Evolutionary conservation across 2,329 filamentous ascomycete genomes (phyloP).

Genomic region (Colletotrichum kahawae): DNA sequence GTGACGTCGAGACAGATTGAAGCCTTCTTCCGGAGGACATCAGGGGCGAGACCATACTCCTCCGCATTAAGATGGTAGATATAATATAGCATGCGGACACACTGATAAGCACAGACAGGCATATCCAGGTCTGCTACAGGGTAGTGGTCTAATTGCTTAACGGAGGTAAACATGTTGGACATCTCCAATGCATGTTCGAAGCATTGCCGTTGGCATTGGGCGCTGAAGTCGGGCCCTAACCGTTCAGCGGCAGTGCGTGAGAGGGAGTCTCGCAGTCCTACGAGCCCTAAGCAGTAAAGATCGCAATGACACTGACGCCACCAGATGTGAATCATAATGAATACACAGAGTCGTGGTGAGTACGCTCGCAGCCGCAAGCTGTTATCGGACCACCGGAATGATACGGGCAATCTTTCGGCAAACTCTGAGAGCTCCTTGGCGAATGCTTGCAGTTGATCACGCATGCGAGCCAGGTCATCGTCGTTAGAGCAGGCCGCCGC

Average conservation of each 20-base stretch:
- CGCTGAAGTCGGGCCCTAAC: constrained; percentile 54
- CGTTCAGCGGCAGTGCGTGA: constrained; percentile 47
- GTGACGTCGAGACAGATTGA: constrained; percentile 56
- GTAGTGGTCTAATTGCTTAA: constrained; percentile 55
- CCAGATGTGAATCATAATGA: constrained; percentile 65
- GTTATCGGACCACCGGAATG: constrained; percentile 62
- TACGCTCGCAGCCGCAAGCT: constrained; percentile 61
- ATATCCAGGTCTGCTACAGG: constrained; percentile 61
- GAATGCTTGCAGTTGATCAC: constrained; percentile 47
- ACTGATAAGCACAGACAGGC: constrained; percentile 61
- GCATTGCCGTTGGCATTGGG: constrained; percentile 55
- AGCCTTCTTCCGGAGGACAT: constrained; percentile 53
- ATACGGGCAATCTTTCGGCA: constrained; percentile 56
- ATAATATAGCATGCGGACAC: constrained; percentile 57
- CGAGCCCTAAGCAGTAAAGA: constrained; percentile 58
- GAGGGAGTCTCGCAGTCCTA: constrained; percentile 56
- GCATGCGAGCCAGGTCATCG: constrained; percentile 39
- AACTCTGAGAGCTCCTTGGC: constrained; percentile 58
- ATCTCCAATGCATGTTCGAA: constrained; percentile 60
- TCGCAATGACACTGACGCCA: constrained; percentile 65
- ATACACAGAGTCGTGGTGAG: constrained; percentile 61
- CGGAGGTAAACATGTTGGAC: constrained; percentile 58
- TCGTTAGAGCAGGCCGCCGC: constrained; percentile 43
- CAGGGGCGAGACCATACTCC: constrained; percentile 48
- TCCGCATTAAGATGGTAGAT: constrained; percentile 49